Conservation (phyloP, 352 stramenopile species). For the Phytopythium litorale region DNA sequence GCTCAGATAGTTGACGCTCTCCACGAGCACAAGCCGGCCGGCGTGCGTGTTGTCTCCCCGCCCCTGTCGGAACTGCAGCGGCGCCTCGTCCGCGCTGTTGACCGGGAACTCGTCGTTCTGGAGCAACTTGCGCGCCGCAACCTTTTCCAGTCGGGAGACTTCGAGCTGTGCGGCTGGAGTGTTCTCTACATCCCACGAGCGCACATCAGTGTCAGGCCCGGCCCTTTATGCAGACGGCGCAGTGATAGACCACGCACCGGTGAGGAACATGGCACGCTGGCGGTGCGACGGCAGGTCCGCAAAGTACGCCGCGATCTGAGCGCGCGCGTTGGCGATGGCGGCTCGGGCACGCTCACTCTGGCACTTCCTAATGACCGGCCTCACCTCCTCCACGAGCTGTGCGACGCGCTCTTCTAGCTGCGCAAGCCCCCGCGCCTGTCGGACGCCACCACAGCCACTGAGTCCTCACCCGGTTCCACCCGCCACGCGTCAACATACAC, state of each 20-base stretch:
- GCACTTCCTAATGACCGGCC: conserved; percentile 28
- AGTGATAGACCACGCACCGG: background rate
- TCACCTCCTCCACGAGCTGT: conserved; percentile 36
- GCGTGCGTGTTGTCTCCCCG: conserved; percentile 36
- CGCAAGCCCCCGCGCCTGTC: conserved; percentile 10
- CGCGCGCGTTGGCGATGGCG: conserved; percentile 31
- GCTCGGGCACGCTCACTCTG: conserved; percentile 24
- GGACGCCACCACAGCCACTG: background rate
- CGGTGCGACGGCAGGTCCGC: conserved; percentile 22
- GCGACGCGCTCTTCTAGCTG: conserved; percentile 29
- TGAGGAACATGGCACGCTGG: conserved; percentile 17
- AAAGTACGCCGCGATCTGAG: conserved; percentile 40
- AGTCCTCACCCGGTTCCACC: background rate
- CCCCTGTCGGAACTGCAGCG: conserved; percentile 40
- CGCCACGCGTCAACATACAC: background rate
- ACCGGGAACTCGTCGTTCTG: conserved; percentile 21
- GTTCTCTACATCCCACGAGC: background rate
- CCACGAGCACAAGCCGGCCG: conserved; percentile 24
- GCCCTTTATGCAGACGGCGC: background rate
- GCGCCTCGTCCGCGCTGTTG: conserved; percentile 11
- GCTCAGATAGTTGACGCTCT: conserved; percentile 38
- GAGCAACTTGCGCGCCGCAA: conserved; percentile 40
- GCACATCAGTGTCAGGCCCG: background rate
- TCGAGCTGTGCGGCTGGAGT: conserved; percentile 16
- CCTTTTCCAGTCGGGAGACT: conserved; percentile 40